These are phyloP conservation scores for Ophiostoma tasmaniense DNA, from an alignment of 2,329 filamentous ascomycete species.

Conservation along the genomic window DNA sequence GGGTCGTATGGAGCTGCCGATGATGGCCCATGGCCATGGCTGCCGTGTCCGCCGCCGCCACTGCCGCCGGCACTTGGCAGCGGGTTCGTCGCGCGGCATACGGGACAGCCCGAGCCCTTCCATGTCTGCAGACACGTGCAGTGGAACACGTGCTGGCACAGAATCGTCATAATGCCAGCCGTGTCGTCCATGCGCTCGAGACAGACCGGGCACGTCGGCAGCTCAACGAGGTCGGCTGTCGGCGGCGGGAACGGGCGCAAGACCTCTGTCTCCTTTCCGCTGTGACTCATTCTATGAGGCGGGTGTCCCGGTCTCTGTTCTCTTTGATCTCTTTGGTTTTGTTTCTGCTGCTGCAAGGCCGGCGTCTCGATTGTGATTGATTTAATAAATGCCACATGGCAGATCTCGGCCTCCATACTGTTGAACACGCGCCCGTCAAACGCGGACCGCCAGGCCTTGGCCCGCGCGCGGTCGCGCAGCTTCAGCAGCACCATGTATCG, in stretches of 20 bases:
- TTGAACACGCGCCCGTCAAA: constrained; percentile 95
- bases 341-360: constrained; percentile 1
- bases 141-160: constrained; percentile 96
- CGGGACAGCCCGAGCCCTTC: constrained; percentile 87
- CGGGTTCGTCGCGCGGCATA: constrained; percentile 76
- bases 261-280: not conserved
- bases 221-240: constrained; percentile 77
- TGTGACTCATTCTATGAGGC: constrained; percentile 7
- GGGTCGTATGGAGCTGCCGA: constrained; percentile 29
- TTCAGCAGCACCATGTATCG: constrained; percentile 95
- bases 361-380: constrained; percentile 71
- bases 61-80: constrained; percentile 23
- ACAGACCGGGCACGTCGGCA: constrained; percentile 93
- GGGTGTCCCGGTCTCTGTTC: constrained; percentile 2
- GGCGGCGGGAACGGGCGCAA: constrained; percentile 52
- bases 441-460: constrained; percentile 69
- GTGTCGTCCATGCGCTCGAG: constrained; percentile 98
- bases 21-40: constrained; percentile 12
- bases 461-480: constrained; percentile 67
- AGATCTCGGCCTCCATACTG: constrained; percentile 87
- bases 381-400: constrained; percentile 90
- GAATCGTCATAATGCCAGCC: constrained; percentile 85
- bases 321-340: not conserved
- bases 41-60: not conserved
- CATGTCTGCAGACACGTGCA: constrained; percentile 94